Percentiles rank a stretch among this genome's conserved stretches.
phyloP scores from a whole-genome alignment of 163 green algal species.

The Chloromonas sp. region DNA sequence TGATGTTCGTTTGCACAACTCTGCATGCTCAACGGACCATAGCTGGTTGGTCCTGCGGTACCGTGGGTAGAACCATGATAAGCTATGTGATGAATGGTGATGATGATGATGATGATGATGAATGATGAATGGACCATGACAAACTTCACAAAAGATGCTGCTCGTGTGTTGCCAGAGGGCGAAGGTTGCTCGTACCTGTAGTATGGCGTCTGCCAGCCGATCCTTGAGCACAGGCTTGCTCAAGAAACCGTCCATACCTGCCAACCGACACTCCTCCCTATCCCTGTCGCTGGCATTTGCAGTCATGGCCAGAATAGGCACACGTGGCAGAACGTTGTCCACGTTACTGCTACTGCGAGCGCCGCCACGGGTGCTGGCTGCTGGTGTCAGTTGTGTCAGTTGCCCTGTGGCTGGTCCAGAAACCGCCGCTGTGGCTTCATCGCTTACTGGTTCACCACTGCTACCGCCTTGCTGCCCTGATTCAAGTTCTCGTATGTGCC shows the following conservation, averaged over 20 bases:
- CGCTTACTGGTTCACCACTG: not conserved
- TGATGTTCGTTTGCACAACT: too few species aligned
- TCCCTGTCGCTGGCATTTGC: constrained; percentile 31
- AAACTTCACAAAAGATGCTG: too few species aligned
- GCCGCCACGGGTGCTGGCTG: not conserved
- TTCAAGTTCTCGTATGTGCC: constrained; percentile 26
- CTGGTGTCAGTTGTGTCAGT: not conserved
- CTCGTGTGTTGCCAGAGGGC: too few species aligned
- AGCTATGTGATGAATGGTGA: too few species aligned
- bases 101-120: too few species aligned
- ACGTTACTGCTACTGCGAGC: not conserved
- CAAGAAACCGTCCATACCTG: constrained; percentile 82
- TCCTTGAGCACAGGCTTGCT: constrained; percentile 77
- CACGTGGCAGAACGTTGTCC: not conserved
- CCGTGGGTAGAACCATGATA: too few species aligned
- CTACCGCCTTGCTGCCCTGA: not conserved
- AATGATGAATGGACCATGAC: too few species aligned
- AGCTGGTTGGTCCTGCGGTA: too few species aligned
- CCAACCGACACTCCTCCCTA: constrained; percentile 56
- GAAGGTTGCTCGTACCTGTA: constrained; percentile 12
- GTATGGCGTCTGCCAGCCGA: constrained; percentile 45
- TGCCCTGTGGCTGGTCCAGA: too few species aligned
- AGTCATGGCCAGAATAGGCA: constrained; percentile 64
- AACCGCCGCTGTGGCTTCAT: too few species aligned
- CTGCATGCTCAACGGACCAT: too few species aligned